phyloP scores from a whole-genome alignment of 768 basidiomycete genomes.

The Naganishia friedmannii region DNA sequence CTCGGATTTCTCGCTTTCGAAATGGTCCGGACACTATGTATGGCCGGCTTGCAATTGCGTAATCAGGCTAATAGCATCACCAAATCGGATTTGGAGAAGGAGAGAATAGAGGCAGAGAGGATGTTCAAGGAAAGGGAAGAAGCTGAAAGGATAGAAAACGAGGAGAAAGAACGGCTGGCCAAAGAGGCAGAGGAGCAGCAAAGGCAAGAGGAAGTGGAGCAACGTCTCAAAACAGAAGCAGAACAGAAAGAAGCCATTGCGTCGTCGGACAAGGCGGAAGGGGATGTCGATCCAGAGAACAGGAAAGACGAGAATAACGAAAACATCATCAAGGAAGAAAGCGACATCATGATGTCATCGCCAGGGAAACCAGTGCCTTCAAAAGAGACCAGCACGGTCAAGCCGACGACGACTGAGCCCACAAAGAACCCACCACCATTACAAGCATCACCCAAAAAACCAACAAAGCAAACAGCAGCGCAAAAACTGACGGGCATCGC shows the following conservation, averaged over 20 bases:
- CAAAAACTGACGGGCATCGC: constrained; percentile 7
- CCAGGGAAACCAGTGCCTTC: neutral
- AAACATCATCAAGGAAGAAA: constrained; percentile 7
- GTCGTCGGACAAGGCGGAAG: neutral
- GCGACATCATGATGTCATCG: neutral
- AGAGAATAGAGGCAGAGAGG: constrained; percentile 70
- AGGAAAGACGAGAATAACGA: neutral
- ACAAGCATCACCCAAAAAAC: constrained; percentile 20
- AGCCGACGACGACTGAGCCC: neutral
- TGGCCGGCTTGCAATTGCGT: constrained; percentile 74
- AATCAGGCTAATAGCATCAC: constrained; percentile 30
- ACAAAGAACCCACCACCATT: neutral
- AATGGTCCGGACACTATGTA: constrained; percentile 88
- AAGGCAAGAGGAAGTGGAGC: constrained; percentile 22
- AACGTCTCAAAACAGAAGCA: constrained; percentile 6
- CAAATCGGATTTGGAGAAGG: constrained; percentile 52
- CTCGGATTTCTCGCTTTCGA: constrained; percentile 96
- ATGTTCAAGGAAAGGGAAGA: constrained; percentile 50
- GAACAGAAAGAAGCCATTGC: constrained; percentile 9
- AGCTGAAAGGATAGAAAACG: constrained; percentile 40
- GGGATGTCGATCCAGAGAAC: neutral
- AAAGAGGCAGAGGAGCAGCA: neutral
- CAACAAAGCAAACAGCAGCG: constrained; percentile 1
- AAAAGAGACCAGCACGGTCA: neutral
- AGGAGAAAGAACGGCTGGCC: constrained; percentile 3